A percentile compares a stretch with the other conserved stretches of the same genome.
Conservation (phyloP, 495 filamentous ascomycete species). For the Staphylotrichum tortipilum region DNA sequence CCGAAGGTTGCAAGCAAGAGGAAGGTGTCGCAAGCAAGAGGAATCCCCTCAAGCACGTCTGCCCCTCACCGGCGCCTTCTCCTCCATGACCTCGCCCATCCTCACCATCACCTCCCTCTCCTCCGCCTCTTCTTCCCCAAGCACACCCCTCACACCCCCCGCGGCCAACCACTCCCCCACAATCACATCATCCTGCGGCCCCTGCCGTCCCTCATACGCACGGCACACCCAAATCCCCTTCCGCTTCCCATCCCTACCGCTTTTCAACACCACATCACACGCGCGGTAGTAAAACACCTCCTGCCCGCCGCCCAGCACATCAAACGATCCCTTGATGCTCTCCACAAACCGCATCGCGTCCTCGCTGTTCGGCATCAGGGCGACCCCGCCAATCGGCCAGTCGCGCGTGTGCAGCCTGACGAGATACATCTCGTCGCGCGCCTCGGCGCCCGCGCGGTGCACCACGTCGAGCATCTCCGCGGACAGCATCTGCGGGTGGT, state of each 20-base stretch:
- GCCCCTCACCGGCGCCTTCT: not conserved
- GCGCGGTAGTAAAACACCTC: conserved; percentile 1
- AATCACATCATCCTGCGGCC: not conserved
- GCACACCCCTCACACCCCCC: not conserved
- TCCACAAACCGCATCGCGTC: not conserved
- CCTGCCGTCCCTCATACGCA: not conserved
- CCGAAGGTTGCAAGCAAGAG: no score
- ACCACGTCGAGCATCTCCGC: no score
- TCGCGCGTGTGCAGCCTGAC: not conserved
- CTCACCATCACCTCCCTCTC: not conserved
- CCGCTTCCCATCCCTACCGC: not conserved
- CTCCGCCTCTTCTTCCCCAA: not conserved
- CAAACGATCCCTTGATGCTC: not conserved
- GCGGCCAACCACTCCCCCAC: not conserved
- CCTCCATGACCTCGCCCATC: conserved; percentile 5
- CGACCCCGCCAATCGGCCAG: conserved; percentile 3
- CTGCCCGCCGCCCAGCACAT: not conserved
- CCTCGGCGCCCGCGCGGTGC: not conserved
- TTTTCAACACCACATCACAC: not conserved
- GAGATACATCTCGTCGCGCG: not conserved
- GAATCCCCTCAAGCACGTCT: no score
- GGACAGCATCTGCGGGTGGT: no score
- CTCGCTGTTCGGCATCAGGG: not conserved
- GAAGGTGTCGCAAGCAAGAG: no score
- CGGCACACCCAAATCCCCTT: not conserved